Evolutionary conservation across 108 stramenopile genomes (phyloP).

Genomic region (Nitzschia sp.): DNA sequence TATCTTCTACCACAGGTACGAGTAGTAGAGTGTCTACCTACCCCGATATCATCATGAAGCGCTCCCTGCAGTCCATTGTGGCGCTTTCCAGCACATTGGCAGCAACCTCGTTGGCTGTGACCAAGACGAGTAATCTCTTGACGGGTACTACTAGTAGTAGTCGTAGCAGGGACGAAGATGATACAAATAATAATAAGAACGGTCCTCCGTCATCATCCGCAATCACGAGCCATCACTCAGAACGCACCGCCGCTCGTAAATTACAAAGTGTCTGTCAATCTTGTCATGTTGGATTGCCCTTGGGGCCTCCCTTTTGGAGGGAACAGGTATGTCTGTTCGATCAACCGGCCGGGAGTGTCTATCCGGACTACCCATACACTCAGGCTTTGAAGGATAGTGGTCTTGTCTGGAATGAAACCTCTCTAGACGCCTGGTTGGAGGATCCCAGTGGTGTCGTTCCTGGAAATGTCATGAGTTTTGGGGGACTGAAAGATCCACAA

Average conservation of each 20-base stretch:
- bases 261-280: background rate
- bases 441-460: background rate
- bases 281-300: constrained; percentile 1
- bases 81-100: too few species aligned
- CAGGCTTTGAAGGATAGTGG: background rate
- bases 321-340: background rate
- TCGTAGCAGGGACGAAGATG: too few species aligned
- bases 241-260: background rate
- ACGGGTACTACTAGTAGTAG: background rate
- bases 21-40: too few species aligned
- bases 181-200: too few species aligned
- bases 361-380: background rate
- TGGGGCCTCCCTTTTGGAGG: background rate
- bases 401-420: background rate
- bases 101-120: background rate
- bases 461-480: background rate
- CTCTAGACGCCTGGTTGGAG: background rate
- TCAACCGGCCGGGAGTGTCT: background rate
- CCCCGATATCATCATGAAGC: too few species aligned
- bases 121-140: background rate
- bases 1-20: too few species aligned
- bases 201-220: too few species aligned
- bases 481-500: background rate
- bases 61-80: background rate
- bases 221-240: too few species aligned